A percentile compares a stretch with the other conserved stretches of the same genome.
These are phyloP conservation scores for Sequoia sempervirens DNA, from an alignment of 75 land plant species.

Conservation along the genomic window DNA sequence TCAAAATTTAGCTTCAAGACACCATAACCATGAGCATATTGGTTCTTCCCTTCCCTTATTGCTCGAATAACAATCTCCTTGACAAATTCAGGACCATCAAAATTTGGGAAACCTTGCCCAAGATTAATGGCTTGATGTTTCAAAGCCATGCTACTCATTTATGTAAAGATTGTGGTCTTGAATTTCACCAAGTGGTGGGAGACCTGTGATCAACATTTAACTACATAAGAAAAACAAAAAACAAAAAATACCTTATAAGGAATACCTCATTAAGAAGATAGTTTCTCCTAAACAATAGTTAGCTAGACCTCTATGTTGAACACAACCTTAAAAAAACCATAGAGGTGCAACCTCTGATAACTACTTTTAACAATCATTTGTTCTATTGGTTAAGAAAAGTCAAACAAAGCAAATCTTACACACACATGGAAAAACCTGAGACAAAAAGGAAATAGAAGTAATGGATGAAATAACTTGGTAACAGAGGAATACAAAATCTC, in stretches of 20 bases:
- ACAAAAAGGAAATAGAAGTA: neutral
- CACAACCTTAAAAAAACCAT: neutral
- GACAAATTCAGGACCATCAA: conserved; percentile 96
- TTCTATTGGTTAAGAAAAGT: neutral
- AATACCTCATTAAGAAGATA: neutral
- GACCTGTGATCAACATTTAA: conserved; percentile 35
- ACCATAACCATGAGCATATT: conserved; percentile 94
- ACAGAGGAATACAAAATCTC: neutral
- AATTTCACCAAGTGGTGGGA: conserved; percentile 88
- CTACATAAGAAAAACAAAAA: neutral
- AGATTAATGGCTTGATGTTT: conserved; percentile 89
- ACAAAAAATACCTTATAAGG: neutral
- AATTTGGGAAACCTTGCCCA: conserved; percentile 97
- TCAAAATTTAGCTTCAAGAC: conserved; percentile 79
- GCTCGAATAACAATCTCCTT: conserved; percentile 94
- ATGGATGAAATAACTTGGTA: neutral
- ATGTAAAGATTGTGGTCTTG: conserved; percentile 92
- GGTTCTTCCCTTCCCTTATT: conserved; percentile 85
- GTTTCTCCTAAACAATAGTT: neutral
- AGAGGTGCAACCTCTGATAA: no score
- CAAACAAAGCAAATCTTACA: neutral
- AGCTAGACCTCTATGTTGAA: neutral
- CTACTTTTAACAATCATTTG: neutral
- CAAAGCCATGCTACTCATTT: conserved; percentile 82
- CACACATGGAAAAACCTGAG: neutral